A percentile compares a stretch with the other conserved stretches of the same genome.
These are phyloP conservation scores for Elongisporangium anandrum DNA, from an alignment of 352 stramenopile genomes.

Conservation along the genomic window DNA sequence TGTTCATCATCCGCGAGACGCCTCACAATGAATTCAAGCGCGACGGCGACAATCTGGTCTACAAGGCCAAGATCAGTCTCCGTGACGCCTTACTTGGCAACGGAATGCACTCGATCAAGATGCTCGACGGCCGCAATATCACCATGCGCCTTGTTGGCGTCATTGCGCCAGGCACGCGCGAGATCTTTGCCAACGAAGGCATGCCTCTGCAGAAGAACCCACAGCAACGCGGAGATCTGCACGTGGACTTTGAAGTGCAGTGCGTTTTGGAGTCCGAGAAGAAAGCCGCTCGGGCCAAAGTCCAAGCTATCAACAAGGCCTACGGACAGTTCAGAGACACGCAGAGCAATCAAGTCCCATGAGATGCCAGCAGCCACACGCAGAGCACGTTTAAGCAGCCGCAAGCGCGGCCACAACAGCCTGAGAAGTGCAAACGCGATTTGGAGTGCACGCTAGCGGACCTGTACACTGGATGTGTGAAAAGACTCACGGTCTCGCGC, in stretches of 20 bases:
- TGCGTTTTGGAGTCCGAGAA: too few species aligned
- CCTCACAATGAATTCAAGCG: conserved; percentile 92
- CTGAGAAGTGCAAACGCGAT: conserved; percentile 46
- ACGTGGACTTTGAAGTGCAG: conserved; percentile 96
- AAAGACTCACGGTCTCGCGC: conserved; percentile 94
- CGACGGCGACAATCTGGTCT: conserved; percentile 93
- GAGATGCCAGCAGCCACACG: too few species aligned
- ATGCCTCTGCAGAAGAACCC: conserved; percentile 92
- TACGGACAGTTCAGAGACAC: too few species aligned
- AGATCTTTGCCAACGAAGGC: conserved; percentile 92
- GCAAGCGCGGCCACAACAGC: too few species aligned
- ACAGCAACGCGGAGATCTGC: conserved; percentile 88
- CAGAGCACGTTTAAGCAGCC: too few species aligned
- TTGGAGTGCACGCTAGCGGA: conserved; percentile 92
- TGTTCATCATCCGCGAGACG: conserved; percentile 93
- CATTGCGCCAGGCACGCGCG: conserved; percentile 89
- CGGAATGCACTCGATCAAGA: conserved; percentile 89
- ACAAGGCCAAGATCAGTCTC: conserved; percentile 93
- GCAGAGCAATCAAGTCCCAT: too few species aligned
- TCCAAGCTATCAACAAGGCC: too few species aligned
- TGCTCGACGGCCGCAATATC: conserved; percentile 92
- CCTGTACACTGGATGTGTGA: conserved; percentile 73
- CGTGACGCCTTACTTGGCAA: conserved; percentile 93
- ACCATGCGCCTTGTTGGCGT: conserved; percentile 88
- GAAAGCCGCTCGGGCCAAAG: too few species aligned